Evolutionary conservation across 345 rosid species (phyloP), one percentile per base, ranked within the genome.

Genomic region (Eucalyptus camaldulensis): DNA sequence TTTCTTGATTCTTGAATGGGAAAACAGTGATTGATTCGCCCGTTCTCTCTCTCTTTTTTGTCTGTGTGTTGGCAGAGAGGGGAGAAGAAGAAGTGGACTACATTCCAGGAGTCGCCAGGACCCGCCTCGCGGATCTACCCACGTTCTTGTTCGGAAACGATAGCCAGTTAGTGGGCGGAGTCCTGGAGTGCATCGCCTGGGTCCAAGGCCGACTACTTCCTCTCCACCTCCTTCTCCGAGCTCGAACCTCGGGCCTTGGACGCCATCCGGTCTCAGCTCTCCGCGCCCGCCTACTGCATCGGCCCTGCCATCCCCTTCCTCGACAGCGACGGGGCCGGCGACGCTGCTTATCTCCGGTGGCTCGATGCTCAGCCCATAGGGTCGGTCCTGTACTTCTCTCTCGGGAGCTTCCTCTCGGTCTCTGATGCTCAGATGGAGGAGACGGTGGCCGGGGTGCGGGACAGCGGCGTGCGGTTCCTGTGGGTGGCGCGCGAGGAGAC

Each of bases 341-440:
- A 50, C 27, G 56, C 29, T 21, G 72, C 72, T 53, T 90, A 93
- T 85, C 10, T 90, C 25, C 19, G 45, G 11, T 93, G 94, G 94
- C 88, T 94, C 27, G 88, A 93, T 83, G 88, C 88, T 33, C 93
- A 93, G 44, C 91, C 92, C 10, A 8, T 12, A 27, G 76, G 80
- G 9, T 94, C 93, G 11, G 93, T 94, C 54, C 58, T 93, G 60
- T 94, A 92, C 43, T 54, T 94, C 37, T 94, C 94, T 8, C 49
- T 94, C 17, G 94, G 94, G n/a, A 94, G 94, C 72, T 90, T 88
- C 80, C 60, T 92, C 10, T 91, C 94, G 24, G 81, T 89, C 62
- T 90, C 94, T 6, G 51, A 76, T 2, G 72, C 80, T 47, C 93
- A 93, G 51, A 88, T 90, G 90, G 92, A 93, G 31, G 94, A 93